A percentile compares a stretch with the other conserved stretches of the same genome.
These are phyloP conservation scores for Picochlorum sp. DNA, from an alignment of 139 green algal genomes.

Conservation along the genomic window DNA sequence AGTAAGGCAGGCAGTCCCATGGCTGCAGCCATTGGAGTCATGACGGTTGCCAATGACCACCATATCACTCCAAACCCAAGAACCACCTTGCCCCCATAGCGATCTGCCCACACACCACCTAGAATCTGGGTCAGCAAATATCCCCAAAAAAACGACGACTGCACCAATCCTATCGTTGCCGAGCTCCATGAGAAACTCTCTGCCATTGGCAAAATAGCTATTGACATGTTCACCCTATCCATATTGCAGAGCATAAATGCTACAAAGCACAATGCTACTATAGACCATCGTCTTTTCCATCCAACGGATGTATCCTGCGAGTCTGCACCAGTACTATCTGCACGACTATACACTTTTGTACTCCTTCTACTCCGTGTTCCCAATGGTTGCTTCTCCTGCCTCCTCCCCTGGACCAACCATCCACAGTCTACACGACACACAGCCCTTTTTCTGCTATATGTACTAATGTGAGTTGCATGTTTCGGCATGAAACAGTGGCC, in stretches of 20 bases:
- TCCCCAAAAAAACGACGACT: constrained; percentile 95
- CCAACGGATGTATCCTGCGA: constrained; percentile 13
- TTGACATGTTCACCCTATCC: constrained; percentile 95
- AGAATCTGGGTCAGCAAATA: constrained; percentile 75
- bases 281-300: constrained; percentile 67
- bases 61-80: constrained; percentile 91
- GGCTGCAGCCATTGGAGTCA: constrained; percentile 81
- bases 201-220: constrained; percentile 94
- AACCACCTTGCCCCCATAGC: constrained; percentile 86
- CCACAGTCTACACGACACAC: no score
- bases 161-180: constrained; percentile 84
- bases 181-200: constrained; percentile 74
- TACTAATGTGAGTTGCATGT: no score
- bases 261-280: constrained; percentile 79
- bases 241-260: constrained; percentile 96
- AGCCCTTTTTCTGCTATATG: no score
- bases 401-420: background rate
- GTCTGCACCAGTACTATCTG: background rate
- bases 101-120: constrained; percentile 88
- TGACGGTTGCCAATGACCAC: constrained; percentile 85
- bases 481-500: no score
- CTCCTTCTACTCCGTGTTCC: background rate
- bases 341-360: no score
- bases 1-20: constrained; percentile 75
- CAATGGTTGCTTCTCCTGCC: background rate